Conservation (phyloP, 148 eudicot genomes). For the Chenopodium formosanum region DNA sequence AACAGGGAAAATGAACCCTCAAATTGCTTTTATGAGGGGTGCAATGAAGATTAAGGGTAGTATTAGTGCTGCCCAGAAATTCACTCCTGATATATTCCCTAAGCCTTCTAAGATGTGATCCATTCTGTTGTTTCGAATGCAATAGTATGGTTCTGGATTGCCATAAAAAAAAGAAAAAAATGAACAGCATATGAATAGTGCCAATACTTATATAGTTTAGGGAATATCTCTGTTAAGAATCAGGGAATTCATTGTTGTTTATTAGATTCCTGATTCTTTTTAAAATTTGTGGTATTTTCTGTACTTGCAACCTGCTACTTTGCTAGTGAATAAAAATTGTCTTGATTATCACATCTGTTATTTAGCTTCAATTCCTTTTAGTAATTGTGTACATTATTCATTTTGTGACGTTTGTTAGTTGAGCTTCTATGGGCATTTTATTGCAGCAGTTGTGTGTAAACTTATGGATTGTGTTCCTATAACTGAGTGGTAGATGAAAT, state of each 20-base stretch:
- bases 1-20: constrained; percentile 95
- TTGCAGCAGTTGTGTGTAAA: neutral
- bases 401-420: constrained; percentile 6
- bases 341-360: neutral
- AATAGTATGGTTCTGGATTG: constrained; percentile 10
- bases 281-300: constrained; percentile 12
- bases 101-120: constrained; percentile 93
- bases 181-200: neutral
- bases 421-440: neutral
- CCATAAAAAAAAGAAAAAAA: neutral
- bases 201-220: constrained; percentile 2
- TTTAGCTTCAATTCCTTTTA: neutral
- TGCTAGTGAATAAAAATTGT: constrained; percentile 5
- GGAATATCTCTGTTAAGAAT: constrained; percentile 8
- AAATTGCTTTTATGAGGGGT: constrained; percentile 96
- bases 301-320: constrained; percentile 5
- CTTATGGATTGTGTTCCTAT: neutral
- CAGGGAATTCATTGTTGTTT: constrained; percentile 13
- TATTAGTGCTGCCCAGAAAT: constrained; percentile 86
- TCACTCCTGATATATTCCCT: constrained; percentile 95
- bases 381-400: neutral
- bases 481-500: neutral
- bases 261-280: constrained; percentile 18
- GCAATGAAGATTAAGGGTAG: constrained; percentile 92
- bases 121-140: neutral